phyloP scores from a whole-genome alignment of 768 basidiomycete species.

The Suillus subaureus region DNA sequence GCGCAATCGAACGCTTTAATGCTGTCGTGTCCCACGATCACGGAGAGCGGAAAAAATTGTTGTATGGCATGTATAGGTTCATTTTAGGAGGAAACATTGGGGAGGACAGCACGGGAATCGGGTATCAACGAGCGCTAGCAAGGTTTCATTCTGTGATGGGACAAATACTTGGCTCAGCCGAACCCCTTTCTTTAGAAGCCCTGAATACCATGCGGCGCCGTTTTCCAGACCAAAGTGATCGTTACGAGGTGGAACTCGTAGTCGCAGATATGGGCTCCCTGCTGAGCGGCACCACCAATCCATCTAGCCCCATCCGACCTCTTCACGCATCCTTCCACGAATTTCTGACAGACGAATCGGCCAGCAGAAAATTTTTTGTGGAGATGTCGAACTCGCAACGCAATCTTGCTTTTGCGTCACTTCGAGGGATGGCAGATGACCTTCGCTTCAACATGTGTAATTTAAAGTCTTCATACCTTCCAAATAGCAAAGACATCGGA shows the following conservation, averaged over 20 bases:
- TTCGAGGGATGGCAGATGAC: conserved; percentile 29
- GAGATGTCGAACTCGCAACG: conserved; percentile 1
- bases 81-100: neutral
- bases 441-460: conserved; percentile 40
- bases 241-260: neutral
- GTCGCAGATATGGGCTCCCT: conserved; percentile 8
- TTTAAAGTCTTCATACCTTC: conserved; percentile 31
- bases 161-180: conserved; percentile 3
- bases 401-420: conserved; percentile 14
- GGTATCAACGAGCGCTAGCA: neutral
- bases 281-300: conserved; percentile 7
- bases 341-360: conserved; percentile 19
- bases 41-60: neutral
- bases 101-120: neutral
- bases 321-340: conserved; percentile 34
- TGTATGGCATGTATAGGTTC: neutral
- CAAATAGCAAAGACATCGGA: conserved; percentile 26
- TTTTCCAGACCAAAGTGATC: neutral
- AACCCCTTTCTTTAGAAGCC: neutral
- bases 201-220: neutral
- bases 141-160: conserved; percentile 10
- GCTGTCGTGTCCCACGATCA: neutral
- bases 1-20: neutral
- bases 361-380: conserved; percentile 18
- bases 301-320: conserved; percentile 14